Base-by-base conservation (phyloP, 2,329 filamentous ascomycete genomes). In the Balansia obtecta region DNA sequence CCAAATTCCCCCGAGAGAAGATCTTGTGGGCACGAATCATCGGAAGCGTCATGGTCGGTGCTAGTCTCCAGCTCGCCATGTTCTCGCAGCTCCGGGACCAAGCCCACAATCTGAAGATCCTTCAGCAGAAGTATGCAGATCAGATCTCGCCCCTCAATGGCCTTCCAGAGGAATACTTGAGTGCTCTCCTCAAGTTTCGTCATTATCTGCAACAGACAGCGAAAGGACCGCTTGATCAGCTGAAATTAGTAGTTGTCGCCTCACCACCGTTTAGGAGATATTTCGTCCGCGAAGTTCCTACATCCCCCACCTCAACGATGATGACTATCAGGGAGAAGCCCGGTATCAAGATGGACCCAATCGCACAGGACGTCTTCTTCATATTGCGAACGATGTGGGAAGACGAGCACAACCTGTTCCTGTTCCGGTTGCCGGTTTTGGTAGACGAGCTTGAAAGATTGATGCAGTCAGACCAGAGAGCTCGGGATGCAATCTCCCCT, bases 391-490 rank as follows among this genome's bases (percentile, higher is more conserved):
- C 57, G 0, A 49, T 75, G 7, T 70, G 65, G 61, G 66, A 71
- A 42, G 63, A 69, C 39, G 60, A 50, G 2, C 2, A 60, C 0
- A 15, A 59, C 2, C 54, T 69, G 1, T 64, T 67, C 42, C 46
- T 71, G 1, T 48, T 53, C 8, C 55, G 66, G 2, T 51, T 73
- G 27, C 60, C 65, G 2, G 56, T 58, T 4, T 30, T 72, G 1
- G 53, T 76, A 12, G 74, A 79, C 52, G 73, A 77, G 55, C 57
- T 78, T 2, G 71, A 73, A 22, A 67, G 70, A 8, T 60, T 75
- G 3, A 50, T 74, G 1, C 54, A 69, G 48, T 54, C 59, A 1
- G 68, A 75, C 6, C 56, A 61, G 1, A 52, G 60, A 7, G 66
- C 64, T 0, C 58, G 60, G 16, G 60, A 61, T 1, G 53, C 74